These are phyloP conservation scores for Yamadazyma trypodendri DNA, from an alignment of 1,139 yeast species.

Conservation along the genomic window DNA sequence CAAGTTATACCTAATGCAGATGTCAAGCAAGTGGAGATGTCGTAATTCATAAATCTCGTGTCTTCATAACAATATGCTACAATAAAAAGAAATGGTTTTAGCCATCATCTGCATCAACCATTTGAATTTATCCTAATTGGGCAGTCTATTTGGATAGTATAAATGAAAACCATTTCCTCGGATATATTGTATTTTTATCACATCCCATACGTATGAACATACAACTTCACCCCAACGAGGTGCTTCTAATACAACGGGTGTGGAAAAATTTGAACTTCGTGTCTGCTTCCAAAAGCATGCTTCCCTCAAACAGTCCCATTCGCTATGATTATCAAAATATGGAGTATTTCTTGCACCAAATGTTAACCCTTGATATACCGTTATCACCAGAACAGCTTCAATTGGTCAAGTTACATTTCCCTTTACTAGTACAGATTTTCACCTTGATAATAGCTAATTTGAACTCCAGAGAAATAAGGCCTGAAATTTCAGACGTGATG, in stretches of 20 bases:
- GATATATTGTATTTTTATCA: background rate
- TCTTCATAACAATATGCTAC: too few relatives aligned
- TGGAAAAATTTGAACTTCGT: constrained; percentile 2
- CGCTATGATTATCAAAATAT: background rate
- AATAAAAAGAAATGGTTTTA: background rate
- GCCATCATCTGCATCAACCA: background rate
- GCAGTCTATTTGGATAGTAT: background rate
- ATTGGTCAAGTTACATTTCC: background rate
- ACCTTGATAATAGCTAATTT: constrained; percentile 5
- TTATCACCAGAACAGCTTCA: background rate
- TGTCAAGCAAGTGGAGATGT: too few relatives aligned
- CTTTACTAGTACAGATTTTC: constrained; percentile 5
- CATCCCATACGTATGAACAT: background rate
- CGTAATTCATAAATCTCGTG: too few relatives aligned
- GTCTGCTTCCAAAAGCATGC: constrained; percentile 1
- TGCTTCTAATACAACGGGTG: background rate
- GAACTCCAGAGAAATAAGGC: background rate
- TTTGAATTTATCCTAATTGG: constrained; percentile 1
- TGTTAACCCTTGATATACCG: background rate
- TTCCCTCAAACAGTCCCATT: background rate
- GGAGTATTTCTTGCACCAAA: background rate
- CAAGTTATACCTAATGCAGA: too few relatives aligned
- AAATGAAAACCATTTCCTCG: background rate
- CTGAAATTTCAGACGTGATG: constrained; percentile 3
- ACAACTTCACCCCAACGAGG: background rate